Conservation (phyloP, 2,329 filamentous ascomycete genomes). For the Ampelomyces quisqualis region DNA sequence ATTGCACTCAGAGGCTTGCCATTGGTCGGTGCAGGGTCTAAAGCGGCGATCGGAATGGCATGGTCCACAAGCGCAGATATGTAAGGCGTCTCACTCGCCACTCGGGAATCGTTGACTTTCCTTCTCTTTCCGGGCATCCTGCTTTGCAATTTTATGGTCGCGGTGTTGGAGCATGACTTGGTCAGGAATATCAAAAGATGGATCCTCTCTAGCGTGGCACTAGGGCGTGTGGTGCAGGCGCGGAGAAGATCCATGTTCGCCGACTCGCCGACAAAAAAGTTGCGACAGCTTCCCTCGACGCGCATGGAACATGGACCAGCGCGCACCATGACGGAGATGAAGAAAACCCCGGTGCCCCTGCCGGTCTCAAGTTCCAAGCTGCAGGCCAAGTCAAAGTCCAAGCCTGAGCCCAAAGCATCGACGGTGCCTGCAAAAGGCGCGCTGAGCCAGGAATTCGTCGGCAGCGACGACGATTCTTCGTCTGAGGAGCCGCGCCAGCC, state of each 20-base stretch:
- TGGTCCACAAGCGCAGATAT: slow-evolving; percentile 1
- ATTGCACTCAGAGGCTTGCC: slow-evolving; percentile 36
- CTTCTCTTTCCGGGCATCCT: slow-evolving; percentile 39
- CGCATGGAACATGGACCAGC: slow-evolving; percentile 14
- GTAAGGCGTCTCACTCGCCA: slow-evolving; percentile 12
- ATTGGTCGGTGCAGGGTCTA: slow-evolving; percentile 11
- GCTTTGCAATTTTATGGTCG: neutral
- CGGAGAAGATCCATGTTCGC: slow-evolving; percentile 19
- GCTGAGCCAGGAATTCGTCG: slow-evolving; percentile 42
- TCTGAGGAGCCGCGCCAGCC: slow-evolving; percentile 19
- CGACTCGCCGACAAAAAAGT: slow-evolving; percentile 33
- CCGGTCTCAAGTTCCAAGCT: too few species aligned
- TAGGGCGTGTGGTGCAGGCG: slow-evolving; percentile 20
- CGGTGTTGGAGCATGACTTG: too few species aligned
- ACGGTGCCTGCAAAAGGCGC: slow-evolving; percentile 21
- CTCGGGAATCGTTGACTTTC: slow-evolving; percentile 12
- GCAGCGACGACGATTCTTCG: slow-evolving; percentile 36
- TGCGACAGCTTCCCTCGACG: slow-evolving; percentile 17
- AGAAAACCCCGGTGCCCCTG: slow-evolving; percentile 38
- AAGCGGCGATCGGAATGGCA: neutral
- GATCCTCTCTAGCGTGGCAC: slow-evolving; percentile 18
- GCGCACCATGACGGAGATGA: slow-evolving; percentile 38
- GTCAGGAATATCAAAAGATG: slow-evolving; percentile 6
- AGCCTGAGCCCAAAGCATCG: slow-evolving; percentile 27
- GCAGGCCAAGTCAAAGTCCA: slow-evolving; percentile 13